These are phyloP conservation scores for Neurospora crassa DNA, from an alignment of 2,329 filamentous ascomycete genomes.

Conservation along the genomic window DNA sequence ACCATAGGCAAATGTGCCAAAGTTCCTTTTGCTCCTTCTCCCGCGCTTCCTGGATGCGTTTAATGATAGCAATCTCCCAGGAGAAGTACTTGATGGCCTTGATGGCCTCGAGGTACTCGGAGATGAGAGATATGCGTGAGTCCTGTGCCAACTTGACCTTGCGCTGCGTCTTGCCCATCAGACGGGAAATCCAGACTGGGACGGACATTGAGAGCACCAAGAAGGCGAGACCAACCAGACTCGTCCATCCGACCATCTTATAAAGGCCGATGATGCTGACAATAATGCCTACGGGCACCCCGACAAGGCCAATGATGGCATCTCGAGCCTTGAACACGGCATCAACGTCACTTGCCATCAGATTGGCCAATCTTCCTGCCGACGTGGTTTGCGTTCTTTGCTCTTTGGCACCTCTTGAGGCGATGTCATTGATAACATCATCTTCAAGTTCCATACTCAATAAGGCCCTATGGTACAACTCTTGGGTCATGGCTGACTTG, in stretches of 20 bases:
- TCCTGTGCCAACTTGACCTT: slow-evolving; percentile 47
- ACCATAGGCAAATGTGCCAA: slow-evolving; percentile 42
- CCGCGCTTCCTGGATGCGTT: slow-evolving; percentile 41
- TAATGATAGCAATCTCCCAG: slow-evolving; percentile 45
- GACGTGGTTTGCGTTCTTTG: slow-evolving; percentile 15
- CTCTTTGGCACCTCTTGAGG: slow-evolving; percentile 18
- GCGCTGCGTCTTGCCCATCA: slow-evolving; percentile 40
- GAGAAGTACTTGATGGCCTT: slow-evolving; percentile 52
- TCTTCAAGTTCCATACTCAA: slow-evolving; percentile 47
- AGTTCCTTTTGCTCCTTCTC: slow-evolving; percentile 42
- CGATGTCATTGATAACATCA: slow-evolving; percentile 33
- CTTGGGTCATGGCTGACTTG: slow-evolving; percentile 47
- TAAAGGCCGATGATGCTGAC: slow-evolving; percentile 44
- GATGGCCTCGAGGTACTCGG: slow-evolving; percentile 48
- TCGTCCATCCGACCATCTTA: slow-evolving; percentile 44
- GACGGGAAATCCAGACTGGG: slow-evolving; percentile 37
- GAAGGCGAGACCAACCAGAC: slow-evolving; percentile 40
- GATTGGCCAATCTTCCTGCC: slow-evolving; percentile 26
- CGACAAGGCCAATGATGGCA: slow-evolving; percentile 35
- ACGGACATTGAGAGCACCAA: slow-evolving; percentile 40
- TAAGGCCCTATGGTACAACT: slow-evolving; percentile 46
- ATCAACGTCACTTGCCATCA: slow-evolving; percentile 51
- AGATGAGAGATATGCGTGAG: slow-evolving; percentile 45
- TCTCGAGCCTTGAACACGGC: slow-evolving; percentile 43
- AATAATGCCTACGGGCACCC: slow-evolving; percentile 36